Evolutionary conservation across 371 early-diverging fungal species (phyloP).

Genomic region (Phascolomyces articulosus): DNA sequence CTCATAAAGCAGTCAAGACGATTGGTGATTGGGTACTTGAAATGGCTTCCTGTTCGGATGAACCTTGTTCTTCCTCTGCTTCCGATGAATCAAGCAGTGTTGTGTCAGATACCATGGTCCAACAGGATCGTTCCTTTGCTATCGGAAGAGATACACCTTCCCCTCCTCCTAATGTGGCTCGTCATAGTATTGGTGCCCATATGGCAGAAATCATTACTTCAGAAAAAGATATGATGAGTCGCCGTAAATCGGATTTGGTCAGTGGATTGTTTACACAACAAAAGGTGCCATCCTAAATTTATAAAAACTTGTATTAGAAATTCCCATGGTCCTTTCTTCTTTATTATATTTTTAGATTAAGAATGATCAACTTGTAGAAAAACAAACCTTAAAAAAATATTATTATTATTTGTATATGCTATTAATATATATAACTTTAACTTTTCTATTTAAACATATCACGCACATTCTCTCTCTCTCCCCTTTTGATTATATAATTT

Average conservation of each 20-base stretch:
- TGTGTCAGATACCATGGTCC: not conserved
- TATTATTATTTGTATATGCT: no score
- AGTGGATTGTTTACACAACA: constrained; percentile 32
- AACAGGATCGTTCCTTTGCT: not conserved
- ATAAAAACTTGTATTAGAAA: no score
- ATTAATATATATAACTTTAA: no score
- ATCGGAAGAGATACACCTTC: no score
- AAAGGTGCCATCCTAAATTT: not conserved
- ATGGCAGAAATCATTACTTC: constrained; percentile 39
- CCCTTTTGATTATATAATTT: no score
- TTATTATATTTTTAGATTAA: no score
- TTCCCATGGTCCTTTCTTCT: no score
- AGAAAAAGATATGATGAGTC: constrained; percentile 48
- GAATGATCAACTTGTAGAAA: no score
- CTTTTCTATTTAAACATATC: no score
- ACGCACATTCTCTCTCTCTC: no score
- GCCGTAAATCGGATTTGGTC: constrained; percentile 42
- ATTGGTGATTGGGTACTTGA: constrained; percentile 74
- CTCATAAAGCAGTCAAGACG: constrained; percentile 65
- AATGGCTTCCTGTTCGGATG: constrained; percentile 15
- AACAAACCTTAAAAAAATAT: no score
- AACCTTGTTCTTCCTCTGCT: not conserved
- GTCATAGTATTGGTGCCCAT: constrained; percentile 19
- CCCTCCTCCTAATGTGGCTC: not conserved
- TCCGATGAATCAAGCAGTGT: not conserved